These are phyloP conservation scores for Laburnicola sp. DNA, from an alignment of 2,329 filamentous ascomycete genomes.

Conservation along the genomic window DNA sequence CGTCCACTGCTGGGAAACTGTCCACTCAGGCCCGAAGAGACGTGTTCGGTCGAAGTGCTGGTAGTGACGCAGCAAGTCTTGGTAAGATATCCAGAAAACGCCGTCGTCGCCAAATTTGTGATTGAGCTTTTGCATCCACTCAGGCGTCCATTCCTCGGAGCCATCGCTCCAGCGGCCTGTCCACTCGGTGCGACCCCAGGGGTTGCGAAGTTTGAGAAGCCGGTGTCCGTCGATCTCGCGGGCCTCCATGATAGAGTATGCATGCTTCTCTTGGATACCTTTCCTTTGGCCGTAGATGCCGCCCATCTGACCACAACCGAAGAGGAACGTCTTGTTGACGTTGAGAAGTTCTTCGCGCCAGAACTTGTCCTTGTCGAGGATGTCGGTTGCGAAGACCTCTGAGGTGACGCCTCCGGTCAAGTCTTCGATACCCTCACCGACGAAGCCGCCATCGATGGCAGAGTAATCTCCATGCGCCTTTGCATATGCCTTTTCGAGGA, in stretches of 20 bases:
- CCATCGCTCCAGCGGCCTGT: conserved; percentile 81
- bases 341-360: conserved; percentile 80
- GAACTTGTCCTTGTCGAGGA: conserved; percentile 77
- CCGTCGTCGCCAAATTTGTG: conserved; percentile 79
- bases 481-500: conserved; percentile 81
- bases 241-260: conserved; percentile 62
- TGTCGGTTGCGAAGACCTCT: conserved; percentile 69
- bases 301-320: conserved; percentile 70
- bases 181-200: conserved; percentile 82
- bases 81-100: conserved; percentile 64
- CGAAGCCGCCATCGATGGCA: conserved; percentile 74
- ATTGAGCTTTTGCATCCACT: conserved; percentile 72
- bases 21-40: conserved; percentile 64
- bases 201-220: conserved; percentile 60
- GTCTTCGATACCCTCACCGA: conserved; percentile 64
- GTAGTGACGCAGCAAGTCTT: conserved; percentile 61
- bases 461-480: conserved; percentile 82
- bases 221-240: conserved; percentile 64
- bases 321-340: conserved; percentile 79
- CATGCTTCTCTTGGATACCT: conserved; percentile 54
- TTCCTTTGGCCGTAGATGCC: conserved; percentile 62
- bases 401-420: conserved; percentile 70
- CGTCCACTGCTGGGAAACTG: conserved; percentile 64
- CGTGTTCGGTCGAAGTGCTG: conserved; percentile 64
- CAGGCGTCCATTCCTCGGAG: conserved; percentile 80